Evolutionary conservation across 2,329 filamentous ascomycete genomes (phyloP).

Genomic region (Fusarium sp.): DNA sequence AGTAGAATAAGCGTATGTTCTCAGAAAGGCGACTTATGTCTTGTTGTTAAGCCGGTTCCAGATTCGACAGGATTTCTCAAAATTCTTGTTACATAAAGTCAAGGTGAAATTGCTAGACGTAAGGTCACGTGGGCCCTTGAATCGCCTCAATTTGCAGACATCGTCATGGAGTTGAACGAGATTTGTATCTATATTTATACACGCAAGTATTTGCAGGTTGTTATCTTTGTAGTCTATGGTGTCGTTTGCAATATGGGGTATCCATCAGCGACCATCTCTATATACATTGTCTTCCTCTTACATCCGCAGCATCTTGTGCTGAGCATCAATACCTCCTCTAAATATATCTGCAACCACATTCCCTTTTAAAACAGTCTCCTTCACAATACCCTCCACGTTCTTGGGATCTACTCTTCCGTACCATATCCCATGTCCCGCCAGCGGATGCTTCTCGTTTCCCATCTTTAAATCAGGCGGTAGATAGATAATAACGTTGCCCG

Average conservation of each 20-base stretch:
- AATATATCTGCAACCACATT: slow-evolving; percentile 79
- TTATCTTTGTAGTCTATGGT: not conserved
- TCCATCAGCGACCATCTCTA: slow-evolving; percentile 13
- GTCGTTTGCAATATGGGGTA: slow-evolving; percentile 25
- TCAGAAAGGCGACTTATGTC: not conserved
- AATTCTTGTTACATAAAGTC: slow-evolving; percentile 7
- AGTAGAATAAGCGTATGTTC: accelerated
- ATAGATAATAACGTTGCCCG: slow-evolving; percentile 87
- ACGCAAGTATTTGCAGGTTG: not conserved
- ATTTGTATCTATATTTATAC: not conserved
- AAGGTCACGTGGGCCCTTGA: slow-evolving; percentile 41
- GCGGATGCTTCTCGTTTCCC: slow-evolving; percentile 63
- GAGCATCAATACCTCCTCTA: slow-evolving; percentile 73
- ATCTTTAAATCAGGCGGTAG: slow-evolving; percentile 69
- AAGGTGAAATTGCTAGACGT: slow-evolving; percentile 7
- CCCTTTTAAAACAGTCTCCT: slow-evolving; percentile 76
- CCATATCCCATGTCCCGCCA: slow-evolving; percentile 82
- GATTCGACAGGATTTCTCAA: not conserved
- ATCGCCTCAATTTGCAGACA: not conserved
- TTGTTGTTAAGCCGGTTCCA: not conserved
- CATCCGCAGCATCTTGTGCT: slow-evolving; percentile 66
- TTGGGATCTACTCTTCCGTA: slow-evolving; percentile 82
- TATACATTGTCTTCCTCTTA: slow-evolving; percentile 40
- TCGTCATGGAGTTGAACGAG: not conserved
- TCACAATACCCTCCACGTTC: slow-evolving; percentile 81